These are phyloP conservation scores for Phaeosphaeriaceae sp. DNA, from an alignment of 2,329 filamentous ascomycete species.

Conservation along the genomic window DNA sequence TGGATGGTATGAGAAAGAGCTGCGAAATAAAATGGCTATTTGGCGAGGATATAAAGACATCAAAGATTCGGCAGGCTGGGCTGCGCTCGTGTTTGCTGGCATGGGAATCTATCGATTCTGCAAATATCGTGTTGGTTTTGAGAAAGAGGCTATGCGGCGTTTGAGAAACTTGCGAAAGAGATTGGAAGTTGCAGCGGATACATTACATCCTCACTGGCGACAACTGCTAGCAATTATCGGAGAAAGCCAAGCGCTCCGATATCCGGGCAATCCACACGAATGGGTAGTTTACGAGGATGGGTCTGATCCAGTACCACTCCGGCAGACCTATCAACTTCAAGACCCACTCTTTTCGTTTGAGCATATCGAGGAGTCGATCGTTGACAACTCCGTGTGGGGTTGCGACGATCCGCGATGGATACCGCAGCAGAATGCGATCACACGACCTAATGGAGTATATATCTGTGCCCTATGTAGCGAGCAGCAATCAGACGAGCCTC, in stretches of 20 bases:
- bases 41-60: conserved; percentile 67
- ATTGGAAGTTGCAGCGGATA: conserved; percentile 62
- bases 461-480: conserved; percentile 56
- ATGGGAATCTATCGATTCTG: conserved; percentile 66
- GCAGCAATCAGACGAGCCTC: conserved; percentile 58
- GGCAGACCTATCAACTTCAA: conserved; percentile 56
- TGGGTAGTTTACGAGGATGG: conserved; percentile 58
- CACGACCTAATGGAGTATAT: conserved; percentile 36
- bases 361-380: conserved; percentile 58
- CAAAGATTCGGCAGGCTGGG: conserved; percentile 63
- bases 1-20: conserved; percentile 63
- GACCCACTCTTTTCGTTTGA: conserved; percentile 57
- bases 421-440: conserved; percentile 36
- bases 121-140: conserved; percentile 64
- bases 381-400: conserved; percentile 59
- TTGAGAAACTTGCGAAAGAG: conserved; percentile 54
- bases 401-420: conserved; percentile 57
- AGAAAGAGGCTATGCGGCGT: conserved; percentile 57
- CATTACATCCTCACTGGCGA: conserved; percentile 60
- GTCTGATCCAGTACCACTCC: conserved; percentile 52
- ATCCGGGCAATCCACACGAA: conserved; percentile 59
- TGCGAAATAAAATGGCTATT: conserved; percentile 60
- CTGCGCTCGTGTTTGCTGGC: conserved; percentile 62
- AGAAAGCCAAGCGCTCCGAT: conserved; percentile 49
- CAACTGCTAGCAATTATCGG: conserved; percentile 57